Evolutionary conservation across 2,329 filamentous ascomycete genomes (phyloP).

Genomic region (Monosporascus ibericus): DNA sequence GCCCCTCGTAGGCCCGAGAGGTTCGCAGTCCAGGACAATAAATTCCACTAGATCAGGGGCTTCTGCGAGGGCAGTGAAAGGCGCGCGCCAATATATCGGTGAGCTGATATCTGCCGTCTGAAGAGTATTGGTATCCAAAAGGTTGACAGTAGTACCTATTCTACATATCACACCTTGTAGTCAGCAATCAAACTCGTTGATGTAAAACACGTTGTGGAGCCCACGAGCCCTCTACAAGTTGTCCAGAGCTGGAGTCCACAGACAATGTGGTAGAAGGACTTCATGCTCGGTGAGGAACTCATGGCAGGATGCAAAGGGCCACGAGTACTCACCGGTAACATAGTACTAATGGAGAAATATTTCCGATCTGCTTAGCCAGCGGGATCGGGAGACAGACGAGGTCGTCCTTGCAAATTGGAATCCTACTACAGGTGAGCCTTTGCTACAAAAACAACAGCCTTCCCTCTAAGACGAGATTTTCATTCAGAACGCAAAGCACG

Average conservation of each 20-base stretch:
- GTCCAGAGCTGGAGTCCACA: neutral
- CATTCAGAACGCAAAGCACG: neutral
- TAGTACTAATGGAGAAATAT: conserved; percentile 79
- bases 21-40: conserved; percentile 90
- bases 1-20: conserved; percentile 66
- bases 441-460: neutral
- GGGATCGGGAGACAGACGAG: conserved; percentile 89
- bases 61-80: conserved; percentile 79
- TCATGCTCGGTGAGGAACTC: neutral
- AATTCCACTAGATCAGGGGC: conserved; percentile 85
- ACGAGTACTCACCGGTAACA: conserved; percentile 51
- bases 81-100: conserved; percentile 82
- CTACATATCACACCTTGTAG: conserved; percentile 30
- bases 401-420: conserved; percentile 96
- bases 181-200: neutral
- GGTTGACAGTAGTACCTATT: conserved; percentile 82
- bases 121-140: conserved; percentile 85
- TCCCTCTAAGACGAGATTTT: neutral
- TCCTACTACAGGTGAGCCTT: conserved; percentile 23
- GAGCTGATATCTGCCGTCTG: conserved; percentile 83
- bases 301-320: neutral
- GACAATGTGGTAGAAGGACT: no score
- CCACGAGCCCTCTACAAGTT: neutral
- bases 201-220: neutral
- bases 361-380: conserved; percentile 79